Percentiles rank a stretch among this genome's conserved stretches.
phyloP scores from a whole-genome alignment of 192 early-diverging fungal species.

The Umbelopsis sp. region DNA sequence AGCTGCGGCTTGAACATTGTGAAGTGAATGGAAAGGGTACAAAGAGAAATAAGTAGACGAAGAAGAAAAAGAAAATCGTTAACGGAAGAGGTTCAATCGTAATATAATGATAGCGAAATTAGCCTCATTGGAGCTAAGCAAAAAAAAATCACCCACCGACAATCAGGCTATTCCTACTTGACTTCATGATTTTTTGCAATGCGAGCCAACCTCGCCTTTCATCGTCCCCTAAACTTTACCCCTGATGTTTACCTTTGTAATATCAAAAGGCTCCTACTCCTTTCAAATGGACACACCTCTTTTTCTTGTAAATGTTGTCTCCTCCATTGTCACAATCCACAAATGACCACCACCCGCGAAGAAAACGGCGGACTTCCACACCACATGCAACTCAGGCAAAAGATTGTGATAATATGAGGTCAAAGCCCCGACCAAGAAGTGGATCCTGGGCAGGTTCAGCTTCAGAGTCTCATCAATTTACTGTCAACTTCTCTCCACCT shows the following conservation, averaged over 20 bases:
- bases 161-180: no score
- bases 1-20: neutral
- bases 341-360: neutral
- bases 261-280: neutral
- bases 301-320: neutral
- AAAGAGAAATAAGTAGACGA: neutral
- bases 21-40: conserved; percentile 14
- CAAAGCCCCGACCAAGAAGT: neutral
- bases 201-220: no score
- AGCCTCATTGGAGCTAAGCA: no score
- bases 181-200: no score
- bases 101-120: no score
- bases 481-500: neutral
- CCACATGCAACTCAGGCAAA: neutral
- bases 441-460: conserved; percentile 4
- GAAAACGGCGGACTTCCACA: neutral
- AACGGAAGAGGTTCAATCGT: no score
- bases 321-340: neutral
- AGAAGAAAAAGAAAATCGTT: neutral
- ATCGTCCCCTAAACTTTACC: neutral
- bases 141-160: no score
- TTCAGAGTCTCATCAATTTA: neutral
- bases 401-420: neutral
- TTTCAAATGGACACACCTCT: neutral
- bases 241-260: neutral